Percentiles rank a stretch among this genome's conserved stretches.
phyloP scores from a whole-genome alignment of 148 eudicot genomes.

The Rhododendron simsii region DNA sequence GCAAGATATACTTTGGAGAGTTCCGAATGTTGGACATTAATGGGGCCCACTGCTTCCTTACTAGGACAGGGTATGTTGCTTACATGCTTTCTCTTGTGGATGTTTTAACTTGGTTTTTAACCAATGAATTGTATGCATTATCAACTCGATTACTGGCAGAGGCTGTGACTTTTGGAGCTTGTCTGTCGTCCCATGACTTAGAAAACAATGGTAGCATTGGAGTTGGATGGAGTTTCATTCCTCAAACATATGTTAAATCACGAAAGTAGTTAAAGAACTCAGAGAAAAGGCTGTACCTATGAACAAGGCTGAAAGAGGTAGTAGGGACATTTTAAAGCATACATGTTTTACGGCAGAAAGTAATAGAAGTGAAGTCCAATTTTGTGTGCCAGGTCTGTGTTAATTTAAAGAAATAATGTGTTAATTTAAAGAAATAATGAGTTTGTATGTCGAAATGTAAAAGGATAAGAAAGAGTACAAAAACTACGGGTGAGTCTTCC shows the following conservation, averaged over 20 bases:
- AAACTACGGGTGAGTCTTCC: background rate
- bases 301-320: background rate
- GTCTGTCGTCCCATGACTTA: background rate
- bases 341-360: background rate
- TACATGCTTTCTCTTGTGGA: background rate
- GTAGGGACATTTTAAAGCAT: background rate
- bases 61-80: conserved; percentile 82
- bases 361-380: background rate
- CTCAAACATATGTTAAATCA: background rate
- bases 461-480: background rate
- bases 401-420: too few relatives aligned
- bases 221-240: background rate
- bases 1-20: conserved; percentile 89
- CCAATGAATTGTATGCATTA: background rate
- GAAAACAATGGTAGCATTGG: background rate
- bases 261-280: background rate
- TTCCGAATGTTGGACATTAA: conserved; percentile 65
- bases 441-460: background rate
- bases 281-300: background rate
- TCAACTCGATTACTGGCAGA: background rate
- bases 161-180: background rate
- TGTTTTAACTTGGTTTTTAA: background rate
- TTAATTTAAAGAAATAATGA: background rate
- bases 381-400: background rate
- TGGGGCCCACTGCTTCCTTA: conserved; percentile 76